These are phyloP conservation scores for Penicillium olsonii DNA, from an alignment of 2,329 filamentous ascomycete genomes.

Conservation along the genomic window DNA sequence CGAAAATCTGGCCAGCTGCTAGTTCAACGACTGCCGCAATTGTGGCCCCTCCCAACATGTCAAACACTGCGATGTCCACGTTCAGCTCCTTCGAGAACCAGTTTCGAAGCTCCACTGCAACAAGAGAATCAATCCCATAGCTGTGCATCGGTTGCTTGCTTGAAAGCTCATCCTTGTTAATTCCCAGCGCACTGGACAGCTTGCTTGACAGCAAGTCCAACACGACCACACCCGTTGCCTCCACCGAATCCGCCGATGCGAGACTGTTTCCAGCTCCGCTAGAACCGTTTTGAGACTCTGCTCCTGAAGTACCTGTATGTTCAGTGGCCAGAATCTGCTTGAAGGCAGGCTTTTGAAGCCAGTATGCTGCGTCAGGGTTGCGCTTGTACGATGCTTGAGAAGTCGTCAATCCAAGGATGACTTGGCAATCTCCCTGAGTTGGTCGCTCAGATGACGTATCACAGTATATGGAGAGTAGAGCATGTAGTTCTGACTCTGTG, in stretches of 20 bases:
- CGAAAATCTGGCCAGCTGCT: neutral
- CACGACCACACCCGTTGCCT: neutral
- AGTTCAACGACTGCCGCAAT: neutral
- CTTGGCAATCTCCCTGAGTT: neutral
- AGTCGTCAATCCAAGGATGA: neutral
- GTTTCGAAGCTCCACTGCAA: neutral
- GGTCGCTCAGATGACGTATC: neutral
- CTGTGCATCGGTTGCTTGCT: constrained; percentile 12
- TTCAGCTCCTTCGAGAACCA: neutral
- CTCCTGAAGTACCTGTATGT: neutral
- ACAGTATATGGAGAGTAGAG: neutral
- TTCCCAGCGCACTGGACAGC: neutral
- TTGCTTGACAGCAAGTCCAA: neutral
- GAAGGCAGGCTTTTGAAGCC: neutral
- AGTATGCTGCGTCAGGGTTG: neutral
- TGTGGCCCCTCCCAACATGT: neutral
- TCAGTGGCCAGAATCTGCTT: neutral
- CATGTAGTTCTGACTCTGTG: neutral
- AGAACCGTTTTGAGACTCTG: neutral
- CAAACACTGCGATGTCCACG: neutral
- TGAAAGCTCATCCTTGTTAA: neutral
- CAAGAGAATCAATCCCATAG: neutral
- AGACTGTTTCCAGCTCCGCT: neutral
- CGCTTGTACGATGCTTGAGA: neutral
- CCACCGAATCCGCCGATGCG: neutral